These are phyloP conservation scores for Litsea cubeba DNA, from an alignment of 164 flowering plant genomes.

Conservation along the genomic window DNA sequence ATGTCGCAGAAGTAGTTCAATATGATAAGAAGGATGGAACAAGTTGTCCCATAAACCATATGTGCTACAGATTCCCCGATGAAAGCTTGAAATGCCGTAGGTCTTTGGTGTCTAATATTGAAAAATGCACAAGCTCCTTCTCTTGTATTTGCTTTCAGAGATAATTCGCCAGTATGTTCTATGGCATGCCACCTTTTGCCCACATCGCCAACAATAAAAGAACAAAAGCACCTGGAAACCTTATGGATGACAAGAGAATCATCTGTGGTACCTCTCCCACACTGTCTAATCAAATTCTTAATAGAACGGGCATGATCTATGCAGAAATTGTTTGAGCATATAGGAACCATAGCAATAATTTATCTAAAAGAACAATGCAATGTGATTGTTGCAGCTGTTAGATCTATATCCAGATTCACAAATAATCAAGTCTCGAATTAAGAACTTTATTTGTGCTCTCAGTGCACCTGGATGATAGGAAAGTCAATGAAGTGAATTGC, in stretches of 20 bases:
- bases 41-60: neutral
- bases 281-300: constrained; percentile 11
- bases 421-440: neutral
- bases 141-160: too few relatives aligned
- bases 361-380: constrained; percentile 14
- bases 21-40: neutral
- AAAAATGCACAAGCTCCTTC: constrained; percentile 6
- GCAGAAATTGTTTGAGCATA: constrained; percentile 26
- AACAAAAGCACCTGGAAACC: neutral
- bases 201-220: neutral
- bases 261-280: constrained; percentile 7
- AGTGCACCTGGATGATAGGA: too few relatives aligned
- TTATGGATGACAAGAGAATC: constrained; percentile 6
- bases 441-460: neutral
- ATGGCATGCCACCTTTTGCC: constrained; percentile 18
- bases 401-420: neutral
- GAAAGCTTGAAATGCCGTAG: too few relatives aligned
- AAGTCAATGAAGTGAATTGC: neutral
- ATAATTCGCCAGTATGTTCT: too few relatives aligned
- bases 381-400: constrained; percentile 1
- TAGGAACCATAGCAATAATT: constrained; percentile 8
- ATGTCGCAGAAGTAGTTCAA: too few relatives aligned
- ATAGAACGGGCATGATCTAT: constrained; percentile 17
- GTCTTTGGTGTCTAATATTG: neutral
- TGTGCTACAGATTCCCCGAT: too few relatives aligned